Base-by-base conservation (phyloP, 1,284 basidiomycete genomes). In the Moesziomyces antarcticus region DNA sequence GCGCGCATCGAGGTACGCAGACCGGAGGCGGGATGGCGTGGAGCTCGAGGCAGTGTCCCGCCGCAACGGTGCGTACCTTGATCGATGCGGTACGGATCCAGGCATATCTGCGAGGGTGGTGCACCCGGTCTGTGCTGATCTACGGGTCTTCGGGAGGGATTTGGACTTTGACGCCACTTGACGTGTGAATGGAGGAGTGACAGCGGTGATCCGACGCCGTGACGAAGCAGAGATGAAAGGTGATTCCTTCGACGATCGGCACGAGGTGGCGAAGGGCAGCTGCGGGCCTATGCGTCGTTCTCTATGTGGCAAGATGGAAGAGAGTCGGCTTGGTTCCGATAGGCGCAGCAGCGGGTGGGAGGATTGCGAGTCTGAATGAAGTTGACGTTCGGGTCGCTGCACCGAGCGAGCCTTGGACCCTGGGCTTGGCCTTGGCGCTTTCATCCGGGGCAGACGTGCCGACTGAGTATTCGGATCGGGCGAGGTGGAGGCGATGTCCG, bases 331-430 rank as follows among this genome's bases (percentile, higher is more conserved):
- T 69, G 3, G 48, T 45, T 33, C 33, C 45, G 37, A 30, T 16
- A n/a, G 37, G 40, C 21, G 58, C 27, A 33, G 21, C 44, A 27
- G 25, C 22, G 18, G 14, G 25, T 42, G 11, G 30, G 30, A 30
- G 30, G 30, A 11, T 33, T 33, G 30, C 30, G 30, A 33, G 11
- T 33, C 30, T 33, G 30, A 33, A 33, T 33, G 30, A 33, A 33
- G 30, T 33, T 13, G 10, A 33, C 13, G 4, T 33, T 33, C 30
- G 30, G 37, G 14, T n/a, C 37, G 37, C 37, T 40, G 37, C 16
- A 6, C 37, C 33, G 24, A 45, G 37, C 47, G 44, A 21, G 27
- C 48, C 37, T 56, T 67, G 64, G 57, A 67, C 57, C 64, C 57
- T 60, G 64, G 50, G 53, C 6, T 33, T 14, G 24, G 27, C 44